Evolutionary conservation across 2,329 filamentous ascomycete genomes (phyloP).

Genomic region (Monosporascus sp.): DNA sequence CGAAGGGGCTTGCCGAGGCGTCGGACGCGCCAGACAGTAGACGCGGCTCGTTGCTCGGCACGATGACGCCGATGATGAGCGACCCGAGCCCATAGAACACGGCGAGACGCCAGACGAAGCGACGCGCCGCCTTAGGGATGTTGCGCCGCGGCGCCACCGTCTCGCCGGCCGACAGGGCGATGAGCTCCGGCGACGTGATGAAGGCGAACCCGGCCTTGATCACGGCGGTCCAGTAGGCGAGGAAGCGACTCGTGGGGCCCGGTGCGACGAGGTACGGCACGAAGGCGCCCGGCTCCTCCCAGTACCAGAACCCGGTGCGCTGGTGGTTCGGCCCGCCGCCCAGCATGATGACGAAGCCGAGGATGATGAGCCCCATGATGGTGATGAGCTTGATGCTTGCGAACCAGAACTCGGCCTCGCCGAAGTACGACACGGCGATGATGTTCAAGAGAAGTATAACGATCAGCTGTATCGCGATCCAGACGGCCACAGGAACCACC

Average conservation of each 20-base stretch:
- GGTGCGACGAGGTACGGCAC: constrained; percentile 37
- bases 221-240: constrained; percentile 54
- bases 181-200: constrained; percentile 58
- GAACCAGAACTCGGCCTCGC: constrained; percentile 59
- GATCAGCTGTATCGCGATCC: constrained; percentile 53
- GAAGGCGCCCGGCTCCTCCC: constrained; percentile 40
- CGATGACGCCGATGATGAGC: constrained; percentile 56
- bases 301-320: constrained; percentile 46
- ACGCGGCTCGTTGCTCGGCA: constrained; percentile 58
- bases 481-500: constrained; percentile 47
- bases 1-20: constrained; percentile 58
- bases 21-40: constrained; percentile 55
- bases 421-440: constrained; percentile 51
- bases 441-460: constrained; percentile 53
- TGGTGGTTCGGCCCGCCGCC: constrained; percentile 48
- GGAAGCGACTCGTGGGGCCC: constrained; percentile 47
- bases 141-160: constrained; percentile 59
- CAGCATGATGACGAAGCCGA: constrained; percentile 51
- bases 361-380: constrained; percentile 52
- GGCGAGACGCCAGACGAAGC: constrained; percentile 57
- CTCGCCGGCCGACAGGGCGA: constrained; percentile 60
- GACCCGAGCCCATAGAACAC: constrained; percentile 61
- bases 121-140: constrained; percentile 59
- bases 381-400: constrained; percentile 56
- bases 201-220: constrained; percentile 57